Percentiles rank a stretch among this genome's conserved stretches.
phyloP scores from a whole-genome alignment of 306 rosid species.

The Nissolia schottii region DNA sequence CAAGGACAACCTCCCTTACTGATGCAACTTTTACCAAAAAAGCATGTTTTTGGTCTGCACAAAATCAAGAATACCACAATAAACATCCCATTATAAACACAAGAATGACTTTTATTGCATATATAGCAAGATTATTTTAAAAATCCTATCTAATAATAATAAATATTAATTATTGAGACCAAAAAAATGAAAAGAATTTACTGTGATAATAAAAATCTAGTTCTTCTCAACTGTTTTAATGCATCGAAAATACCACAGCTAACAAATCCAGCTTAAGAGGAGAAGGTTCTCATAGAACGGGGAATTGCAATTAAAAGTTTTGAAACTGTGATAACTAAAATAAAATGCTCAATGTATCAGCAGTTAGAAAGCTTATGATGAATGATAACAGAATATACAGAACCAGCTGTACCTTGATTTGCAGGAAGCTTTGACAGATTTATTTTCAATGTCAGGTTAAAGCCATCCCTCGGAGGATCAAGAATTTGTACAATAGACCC shows the following conservation, averaged over 20 bases:
- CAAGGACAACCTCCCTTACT: constrained; percentile 87
- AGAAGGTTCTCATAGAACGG: constrained; percentile 1
- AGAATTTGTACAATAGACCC: constrained; percentile 73
- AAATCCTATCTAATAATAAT: constrained; percentile 4
- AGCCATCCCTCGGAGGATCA: constrained; percentile 98
- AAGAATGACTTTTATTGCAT: not conserved
- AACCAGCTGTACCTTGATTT: constrained; percentile 77
- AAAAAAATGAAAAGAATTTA: not conserved
- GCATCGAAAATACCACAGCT: not conserved
- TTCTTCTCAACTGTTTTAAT: not conserved
- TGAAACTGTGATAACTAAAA: not conserved
- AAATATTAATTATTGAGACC: not conserved
- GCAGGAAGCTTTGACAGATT: constrained; percentile 75
- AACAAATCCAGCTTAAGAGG: constrained; percentile 5
- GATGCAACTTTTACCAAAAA: constrained; percentile 87
- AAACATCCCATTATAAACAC: not conserved
- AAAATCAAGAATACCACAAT: constrained; percentile 26
- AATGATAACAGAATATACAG: constrained; percentile 40
- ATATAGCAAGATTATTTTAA: not conserved
- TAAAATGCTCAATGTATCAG: constrained; percentile 8
- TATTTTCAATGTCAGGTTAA: constrained; percentile 84
- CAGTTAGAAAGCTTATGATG: constrained; percentile 39
- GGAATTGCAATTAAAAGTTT: not conserved
- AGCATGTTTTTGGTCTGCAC: constrained; percentile 67
- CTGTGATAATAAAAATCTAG: not conserved